A percentile compares a stretch with the other conserved stretches of the same genome.
Evolutionary conservation across 768 basidiomycete species (phyloP).

Genomic region (Boletus rex-veris): DNA sequence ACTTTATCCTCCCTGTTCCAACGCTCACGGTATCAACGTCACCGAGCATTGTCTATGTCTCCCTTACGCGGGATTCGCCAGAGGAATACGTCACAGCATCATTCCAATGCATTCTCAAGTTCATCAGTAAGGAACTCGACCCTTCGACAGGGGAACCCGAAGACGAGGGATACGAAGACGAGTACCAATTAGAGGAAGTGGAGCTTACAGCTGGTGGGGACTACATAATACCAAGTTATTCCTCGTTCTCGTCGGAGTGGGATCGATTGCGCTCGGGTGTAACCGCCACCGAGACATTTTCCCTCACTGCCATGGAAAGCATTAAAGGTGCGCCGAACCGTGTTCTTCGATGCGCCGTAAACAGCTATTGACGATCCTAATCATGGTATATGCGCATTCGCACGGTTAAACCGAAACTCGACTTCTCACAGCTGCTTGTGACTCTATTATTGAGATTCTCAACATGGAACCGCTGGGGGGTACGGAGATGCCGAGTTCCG

Average conservation of each 20-base stretch:
- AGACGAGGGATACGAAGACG: conserved; percentile 98
- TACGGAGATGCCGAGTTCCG: conserved; percentile 73
- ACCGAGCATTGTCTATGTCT: conserved; percentile 88
- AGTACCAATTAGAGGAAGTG: conserved; percentile 95
- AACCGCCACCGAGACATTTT: conserved; percentile 87
- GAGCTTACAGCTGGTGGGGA: conserved; percentile 90
- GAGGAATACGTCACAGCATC: conserved; percentile 76
- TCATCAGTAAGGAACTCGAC: conserved; percentile 96
- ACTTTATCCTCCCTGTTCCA: conserved; percentile 87
- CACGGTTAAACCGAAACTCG: conserved; percentile 2
- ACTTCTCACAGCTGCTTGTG: conserved; percentile 74
- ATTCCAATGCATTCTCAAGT: conserved; percentile 90
- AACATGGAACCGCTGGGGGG: conserved; percentile 98
- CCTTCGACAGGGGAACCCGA: conserved; percentile 94
- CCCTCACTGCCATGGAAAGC: conserved; percentile 86
- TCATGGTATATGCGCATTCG: conserved; percentile 12
- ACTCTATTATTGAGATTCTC: conserved; percentile 92
- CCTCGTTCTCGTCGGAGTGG: conserved; percentile 92
- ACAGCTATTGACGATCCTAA: conserved; percentile 18
- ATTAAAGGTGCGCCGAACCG: conserved; percentile 70
- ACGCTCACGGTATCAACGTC: conserved; percentile 66
- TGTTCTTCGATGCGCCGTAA: conserved; percentile 5
- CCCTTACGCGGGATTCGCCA: conserved; percentile 81
- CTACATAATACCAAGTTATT: conserved; percentile 94
- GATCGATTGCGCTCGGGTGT: conserved; percentile 80